phyloP scores from a whole-genome alignment of 176 grass and related monocot species.

The Zizania latifolia region DNA sequence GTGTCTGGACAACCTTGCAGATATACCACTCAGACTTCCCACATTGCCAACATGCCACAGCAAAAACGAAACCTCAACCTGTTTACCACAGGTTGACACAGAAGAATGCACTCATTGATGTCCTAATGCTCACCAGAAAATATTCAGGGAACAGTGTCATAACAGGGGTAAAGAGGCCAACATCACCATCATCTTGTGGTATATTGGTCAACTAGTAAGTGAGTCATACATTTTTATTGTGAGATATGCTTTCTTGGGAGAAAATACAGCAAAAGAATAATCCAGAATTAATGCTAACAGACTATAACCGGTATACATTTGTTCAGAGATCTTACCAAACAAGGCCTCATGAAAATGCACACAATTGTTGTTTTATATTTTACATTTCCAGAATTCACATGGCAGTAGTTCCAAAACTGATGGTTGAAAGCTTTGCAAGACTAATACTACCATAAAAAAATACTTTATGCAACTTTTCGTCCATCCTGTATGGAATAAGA shows the following conservation, averaged over 20 bases:
- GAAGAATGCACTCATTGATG: no score
- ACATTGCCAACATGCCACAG: neutral
- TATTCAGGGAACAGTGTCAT: neutral
- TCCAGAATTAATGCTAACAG: neutral
- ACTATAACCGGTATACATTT: neutral
- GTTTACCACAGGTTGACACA: no score
- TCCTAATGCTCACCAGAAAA: neutral
- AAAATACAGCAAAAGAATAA: neutral
- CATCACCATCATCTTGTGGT: neutral
- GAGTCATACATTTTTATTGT: neutral
- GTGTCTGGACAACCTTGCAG: neutral
- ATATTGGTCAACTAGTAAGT: neutral
- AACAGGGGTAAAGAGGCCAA: neutral
- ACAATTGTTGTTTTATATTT: no score
- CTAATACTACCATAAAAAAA: neutral
- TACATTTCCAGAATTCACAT: no score
- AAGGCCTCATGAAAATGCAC: no score
- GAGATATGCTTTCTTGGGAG: neutral
- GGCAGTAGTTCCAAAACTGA: no score
- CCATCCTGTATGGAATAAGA: slow-evolving; percentile 1
- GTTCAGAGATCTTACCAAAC: no score
- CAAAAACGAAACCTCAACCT: neutral
- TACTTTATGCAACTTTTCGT: neutral
- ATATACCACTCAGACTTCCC: neutral
- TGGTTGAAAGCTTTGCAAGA: no score